Conservation (phyloP, 441 rosid genomes). For the Cnidoscolus chayamansa region DNA sequence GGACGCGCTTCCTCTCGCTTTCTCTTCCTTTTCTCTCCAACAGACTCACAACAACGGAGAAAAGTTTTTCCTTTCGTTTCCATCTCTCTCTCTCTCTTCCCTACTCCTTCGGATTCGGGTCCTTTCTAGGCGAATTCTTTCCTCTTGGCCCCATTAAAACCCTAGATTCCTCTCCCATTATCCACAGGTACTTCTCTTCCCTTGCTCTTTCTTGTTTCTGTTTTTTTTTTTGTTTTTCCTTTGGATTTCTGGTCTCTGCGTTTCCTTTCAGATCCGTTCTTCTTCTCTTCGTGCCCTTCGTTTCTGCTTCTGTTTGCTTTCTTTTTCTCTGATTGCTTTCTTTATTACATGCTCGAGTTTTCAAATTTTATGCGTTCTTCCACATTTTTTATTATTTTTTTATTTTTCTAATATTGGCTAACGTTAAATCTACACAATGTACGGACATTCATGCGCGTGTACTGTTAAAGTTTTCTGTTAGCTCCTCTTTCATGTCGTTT, state of each 20-base stretch:
- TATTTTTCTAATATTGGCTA: neutral
- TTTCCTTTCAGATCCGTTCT: constrained; percentile 21
- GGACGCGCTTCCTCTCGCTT: neutral
- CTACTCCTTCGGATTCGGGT: constrained; percentile 17
- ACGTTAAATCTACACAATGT: constrained; percentile 35
- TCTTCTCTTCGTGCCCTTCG: constrained; percentile 8
- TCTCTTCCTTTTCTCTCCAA: constrained; percentile 2
- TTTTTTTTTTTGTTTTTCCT: neutral
- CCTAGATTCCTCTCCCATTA: constrained; percentile 39
- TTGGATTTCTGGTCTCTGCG: constrained; percentile 4
- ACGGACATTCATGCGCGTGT: constrained; percentile 16
- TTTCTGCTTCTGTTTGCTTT: neutral
- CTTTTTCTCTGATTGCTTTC: neutral
- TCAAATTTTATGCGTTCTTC: neutral
- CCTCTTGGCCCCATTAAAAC: constrained; percentile 26
- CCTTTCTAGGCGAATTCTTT: constrained; percentile 1
- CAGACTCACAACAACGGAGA: neutral
- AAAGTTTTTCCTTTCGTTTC: neutral
- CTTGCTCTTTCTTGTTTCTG: neutral
- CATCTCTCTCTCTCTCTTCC: neutral
- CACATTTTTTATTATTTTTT: neutral
- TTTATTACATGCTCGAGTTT: neutral
- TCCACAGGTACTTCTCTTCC: constrained; percentile 28
- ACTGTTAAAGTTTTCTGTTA: no score
- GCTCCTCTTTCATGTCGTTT: constrained; percentile 1